Evolutionary conservation across 352 stramenopile genomes (phyloP).

Genomic region (Pythium sukuiense): DNA sequence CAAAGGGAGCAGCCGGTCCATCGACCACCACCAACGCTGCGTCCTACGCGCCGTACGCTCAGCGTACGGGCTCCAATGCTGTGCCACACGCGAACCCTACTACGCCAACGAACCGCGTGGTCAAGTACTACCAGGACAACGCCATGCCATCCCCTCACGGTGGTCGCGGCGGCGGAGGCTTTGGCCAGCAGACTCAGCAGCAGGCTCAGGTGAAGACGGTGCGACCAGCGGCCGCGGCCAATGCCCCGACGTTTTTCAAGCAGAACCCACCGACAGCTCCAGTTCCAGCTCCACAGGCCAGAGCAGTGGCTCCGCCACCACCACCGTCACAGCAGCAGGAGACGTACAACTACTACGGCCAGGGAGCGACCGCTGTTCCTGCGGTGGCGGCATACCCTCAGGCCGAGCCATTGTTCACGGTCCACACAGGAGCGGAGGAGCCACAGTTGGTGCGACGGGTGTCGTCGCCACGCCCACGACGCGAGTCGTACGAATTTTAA

Average conservation of each 20-base stretch:
- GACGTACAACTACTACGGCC: conserved; percentile 17
- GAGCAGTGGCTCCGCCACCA: neutral
- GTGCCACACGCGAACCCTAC: conserved; percentile 20
- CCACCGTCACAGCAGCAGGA: conserved; percentile 6
- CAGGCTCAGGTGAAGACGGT: conserved; percentile 22
- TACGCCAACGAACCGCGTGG: conserved; percentile 26
- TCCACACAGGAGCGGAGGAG: conserved; percentile 18
- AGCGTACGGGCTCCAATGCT: conserved; percentile 1
- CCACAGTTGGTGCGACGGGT: conserved; percentile 21
- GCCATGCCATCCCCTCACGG: conserved; percentile 24
- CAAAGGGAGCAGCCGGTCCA: conserved; percentile 16
- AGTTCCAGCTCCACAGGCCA: conserved; percentile 8
- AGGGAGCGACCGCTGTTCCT: conserved; percentile 2
- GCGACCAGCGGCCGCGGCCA: conserved; percentile 21
- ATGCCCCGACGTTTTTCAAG: conserved; percentile 30
- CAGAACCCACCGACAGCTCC: conserved; percentile 7
- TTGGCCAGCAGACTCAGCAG: conserved; percentile 10
- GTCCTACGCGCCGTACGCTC: conserved; percentile 26
- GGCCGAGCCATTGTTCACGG: conserved; percentile 21
- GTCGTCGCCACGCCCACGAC: conserved; percentile 34
- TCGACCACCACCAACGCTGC: conserved; percentile 21
- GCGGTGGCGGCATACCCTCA: conserved; percentile 9
- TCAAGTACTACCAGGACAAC: conserved; percentile 33
- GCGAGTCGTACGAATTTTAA: conserved; percentile 46
- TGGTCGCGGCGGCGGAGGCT: conserved; percentile 11